Conservation (phyloP, 106 monocot genomes). For the Xerophyta viscosa region DNA sequence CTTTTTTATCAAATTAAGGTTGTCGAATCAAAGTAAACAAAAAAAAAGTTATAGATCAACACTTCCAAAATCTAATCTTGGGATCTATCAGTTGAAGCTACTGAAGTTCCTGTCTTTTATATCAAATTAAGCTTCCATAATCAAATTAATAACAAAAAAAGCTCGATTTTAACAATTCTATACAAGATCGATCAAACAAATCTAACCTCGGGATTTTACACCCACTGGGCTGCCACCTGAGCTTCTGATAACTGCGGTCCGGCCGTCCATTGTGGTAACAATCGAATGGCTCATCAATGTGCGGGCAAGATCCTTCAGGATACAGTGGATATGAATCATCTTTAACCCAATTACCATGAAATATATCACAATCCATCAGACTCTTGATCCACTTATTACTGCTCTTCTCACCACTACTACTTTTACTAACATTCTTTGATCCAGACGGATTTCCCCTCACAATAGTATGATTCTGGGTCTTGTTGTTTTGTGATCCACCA, state of each 20-base stretch:
- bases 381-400: slow-evolving; percentile 29
- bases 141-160: not conserved
- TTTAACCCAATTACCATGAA: slow-evolving; percentile 68
- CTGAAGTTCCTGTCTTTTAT: no score
- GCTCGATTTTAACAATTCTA: not conserved
- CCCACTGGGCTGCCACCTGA: slow-evolving; percentile 65
- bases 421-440: no score
- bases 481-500: no score
- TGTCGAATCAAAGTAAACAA: no score
- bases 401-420: slow-evolving; percentile 5
- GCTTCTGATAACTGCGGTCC: slow-evolving; percentile 54
- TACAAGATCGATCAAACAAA: no score
- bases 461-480: no score
- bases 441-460: not conserved
- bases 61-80: no score
- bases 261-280: slow-evolving; percentile 64
- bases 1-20: no score
- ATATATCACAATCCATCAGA: slow-evolving; percentile 50
- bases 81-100: no score
- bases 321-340: slow-evolving; percentile 68
- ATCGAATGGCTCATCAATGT: slow-evolving; percentile 70
- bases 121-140: not conserved
- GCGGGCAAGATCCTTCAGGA: slow-evolving; percentile 61
- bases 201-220: slow-evolving; percentile 71
- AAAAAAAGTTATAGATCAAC: no score